phyloP scores from a whole-genome alignment of 441 rosid species.

The Erysimum cheiri region DNA sequence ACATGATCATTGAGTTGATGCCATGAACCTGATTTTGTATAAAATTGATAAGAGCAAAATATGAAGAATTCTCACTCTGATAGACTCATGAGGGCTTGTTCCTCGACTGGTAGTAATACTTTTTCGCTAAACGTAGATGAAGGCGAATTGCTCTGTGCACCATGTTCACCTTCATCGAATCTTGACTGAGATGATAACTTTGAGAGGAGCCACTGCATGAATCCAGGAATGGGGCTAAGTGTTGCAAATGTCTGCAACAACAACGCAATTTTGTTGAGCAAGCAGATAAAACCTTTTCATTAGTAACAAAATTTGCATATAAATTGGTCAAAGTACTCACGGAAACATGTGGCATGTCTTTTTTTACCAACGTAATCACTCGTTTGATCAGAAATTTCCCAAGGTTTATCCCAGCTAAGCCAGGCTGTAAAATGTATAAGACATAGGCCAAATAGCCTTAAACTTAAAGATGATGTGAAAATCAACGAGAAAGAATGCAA shows the following conservation, averaged over 20 bases:
- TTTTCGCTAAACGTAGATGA: conserved; percentile 71
- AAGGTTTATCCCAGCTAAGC: conserved; percentile 95
- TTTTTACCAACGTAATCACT: conserved; percentile 81
- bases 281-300: neutral
- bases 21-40: neutral
- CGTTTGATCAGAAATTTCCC: conserved; percentile 97
- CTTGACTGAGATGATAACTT: conserved; percentile 84
- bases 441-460: neutral
- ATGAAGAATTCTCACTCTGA: conserved; percentile 52
- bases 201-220: conserved; percentile 86
- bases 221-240: conserved; percentile 94
- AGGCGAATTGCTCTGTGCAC: conserved; percentile 50
- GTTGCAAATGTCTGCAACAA: conserved; percentile 82
- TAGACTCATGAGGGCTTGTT: conserved; percentile 65
- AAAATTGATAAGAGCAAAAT: neutral
- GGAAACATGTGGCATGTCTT: conserved; percentile 86
- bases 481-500: neutral
- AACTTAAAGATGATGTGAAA: neutral
- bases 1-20: conserved; percentile 12
- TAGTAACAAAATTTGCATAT: neutral
- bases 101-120: conserved; percentile 84
- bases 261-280: conserved; percentile 1
- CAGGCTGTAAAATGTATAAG: conserved; percentile 73
- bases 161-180: conserved; percentile 54
- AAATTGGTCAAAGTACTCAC: conserved; percentile 56